Evolutionary conservation across 805 yeast species (phyloP).

Genomic region (Blastobotrys americana): DNA sequence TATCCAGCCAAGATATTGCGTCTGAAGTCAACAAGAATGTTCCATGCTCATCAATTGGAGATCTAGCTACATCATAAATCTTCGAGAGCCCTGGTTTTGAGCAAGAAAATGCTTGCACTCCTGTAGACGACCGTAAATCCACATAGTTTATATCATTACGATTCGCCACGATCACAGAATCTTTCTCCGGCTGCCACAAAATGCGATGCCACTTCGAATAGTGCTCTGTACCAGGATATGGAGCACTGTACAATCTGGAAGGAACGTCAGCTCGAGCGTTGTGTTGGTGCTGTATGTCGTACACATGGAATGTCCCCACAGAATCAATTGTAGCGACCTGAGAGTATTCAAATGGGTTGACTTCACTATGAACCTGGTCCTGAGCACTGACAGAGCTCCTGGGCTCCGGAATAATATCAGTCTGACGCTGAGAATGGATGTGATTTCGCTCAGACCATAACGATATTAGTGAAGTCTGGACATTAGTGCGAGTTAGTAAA

Average conservation of each 20-base stretch:
- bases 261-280: not conserved
- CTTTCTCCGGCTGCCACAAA: not conserved
- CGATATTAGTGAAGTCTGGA: not conserved
- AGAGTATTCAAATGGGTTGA: not conserved
- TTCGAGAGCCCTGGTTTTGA: slow-evolving; percentile 5
- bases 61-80: slow-evolving; percentile 14
- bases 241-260: not conserved
- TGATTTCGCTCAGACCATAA: not conserved
- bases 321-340: not conserved
- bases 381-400: not conserved
- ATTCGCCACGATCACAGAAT: not conserved
- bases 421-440: not conserved
- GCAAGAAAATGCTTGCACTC: slow-evolving; percentile 6
- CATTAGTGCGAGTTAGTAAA: not conserved
- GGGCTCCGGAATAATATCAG: not conserved
- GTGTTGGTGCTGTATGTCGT: no score
- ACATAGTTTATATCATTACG: not conserved
- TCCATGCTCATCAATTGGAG: slow-evolving; percentile 26
- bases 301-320: not conserved
- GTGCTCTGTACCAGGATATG: not conserved
- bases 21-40: slow-evolving; percentile 56
- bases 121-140: not conserved
- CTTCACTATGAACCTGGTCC: not conserved
- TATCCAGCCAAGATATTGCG: slow-evolving; percentile 50
- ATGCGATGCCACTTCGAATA: not conserved